Evolutionary conservation across 139 green algal species (phyloP).

Genomic region (Yamagishiella unicocca): DNA sequence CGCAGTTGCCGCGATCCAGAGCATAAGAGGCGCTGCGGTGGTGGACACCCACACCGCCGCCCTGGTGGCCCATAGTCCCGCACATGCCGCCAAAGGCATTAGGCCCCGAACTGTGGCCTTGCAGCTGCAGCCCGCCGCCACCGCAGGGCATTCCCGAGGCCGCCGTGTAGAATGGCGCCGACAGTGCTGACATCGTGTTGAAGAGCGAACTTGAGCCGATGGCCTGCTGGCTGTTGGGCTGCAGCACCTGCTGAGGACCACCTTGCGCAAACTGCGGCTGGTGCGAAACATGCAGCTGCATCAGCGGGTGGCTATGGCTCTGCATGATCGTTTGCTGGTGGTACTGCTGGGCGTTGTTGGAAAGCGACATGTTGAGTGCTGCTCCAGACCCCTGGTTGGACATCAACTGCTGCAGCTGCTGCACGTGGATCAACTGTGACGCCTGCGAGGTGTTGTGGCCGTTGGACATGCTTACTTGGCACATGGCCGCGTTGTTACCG

Average conservation of each 20-base stretch:
- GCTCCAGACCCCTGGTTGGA: too few relatives aligned
- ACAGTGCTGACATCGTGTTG: neutral
- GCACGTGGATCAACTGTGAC: too few relatives aligned
- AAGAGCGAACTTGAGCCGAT: neutral
- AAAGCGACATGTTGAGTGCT: too few relatives aligned
- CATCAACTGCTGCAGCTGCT: too few relatives aligned
- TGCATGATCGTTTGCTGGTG: neutral
- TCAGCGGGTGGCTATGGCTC: neutral
- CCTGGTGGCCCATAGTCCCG: too few relatives aligned
- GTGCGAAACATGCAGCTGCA: neutral
- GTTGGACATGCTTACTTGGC: neutral
- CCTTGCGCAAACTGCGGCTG: neutral
- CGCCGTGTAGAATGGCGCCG: neutral
- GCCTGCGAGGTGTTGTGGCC: too few relatives aligned
- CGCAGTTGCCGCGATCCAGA: neutral
- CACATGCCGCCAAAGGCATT: neutral
- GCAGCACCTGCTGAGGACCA: neutral
- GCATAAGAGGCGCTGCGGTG: neutral
- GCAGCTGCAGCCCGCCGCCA: neutral
- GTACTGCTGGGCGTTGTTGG: neutral
- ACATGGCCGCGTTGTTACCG: neutral
- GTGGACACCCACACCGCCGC: neutral
- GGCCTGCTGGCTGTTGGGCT: neutral
- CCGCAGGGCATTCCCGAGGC: neutral
- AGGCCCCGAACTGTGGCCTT: neutral